A percentile compares a stretch with the other conserved stretches of the same genome.
Evolutionary conservation across 805 yeast species (phyloP).

Genomic region (Hanseniaspora lindneri): DNA sequence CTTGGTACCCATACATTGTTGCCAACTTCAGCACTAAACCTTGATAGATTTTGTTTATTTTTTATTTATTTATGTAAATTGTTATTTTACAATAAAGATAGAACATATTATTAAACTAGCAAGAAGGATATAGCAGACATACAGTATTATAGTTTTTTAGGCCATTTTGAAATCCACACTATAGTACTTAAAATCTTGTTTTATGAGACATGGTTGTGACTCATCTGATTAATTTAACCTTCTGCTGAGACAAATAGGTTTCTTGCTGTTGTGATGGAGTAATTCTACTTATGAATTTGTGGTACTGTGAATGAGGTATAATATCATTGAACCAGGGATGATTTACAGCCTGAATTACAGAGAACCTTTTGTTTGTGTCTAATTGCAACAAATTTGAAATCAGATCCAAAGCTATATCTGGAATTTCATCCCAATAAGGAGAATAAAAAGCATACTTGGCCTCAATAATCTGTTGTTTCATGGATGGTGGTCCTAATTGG

Average conservation of each 20-base stretch:
- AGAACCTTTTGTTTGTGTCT: slow-evolving; percentile 59
- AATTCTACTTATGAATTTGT: slow-evolving; percentile 17
- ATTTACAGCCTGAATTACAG: slow-evolving; percentile 68
- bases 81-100: not conserved
- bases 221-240: slow-evolving; percentile 2
- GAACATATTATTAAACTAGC: too few relatives aligned
- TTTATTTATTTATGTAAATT: not conserved
- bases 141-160: too few relatives aligned
- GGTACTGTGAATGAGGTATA: slow-evolving; percentile 22
- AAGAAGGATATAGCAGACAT: too few relatives aligned
- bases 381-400: slow-evolving; percentile 50
- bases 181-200: too few relatives aligned
- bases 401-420: slow-evolving; percentile 53
- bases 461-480: slow-evolving; percentile 59
- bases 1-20: too few relatives aligned
- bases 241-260: slow-evolving; percentile 4
- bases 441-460: slow-evolving; percentile 65
- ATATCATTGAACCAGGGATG: slow-evolving; percentile 69
- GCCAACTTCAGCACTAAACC: too few relatives aligned
- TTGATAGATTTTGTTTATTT: slow-evolving; percentile 1
- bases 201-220: too few relatives aligned
- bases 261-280: slow-evolving; percentile 14
- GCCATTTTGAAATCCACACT: too few relatives aligned
- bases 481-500: slow-evolving; percentile 65
- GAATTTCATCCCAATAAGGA: slow-evolving; percentile 67